Percentiles rank a stretch among this genome's conserved stretches.
Conservation (phyloP, 371 early-diverging fungal species). For the Lichtheimia ornata region DNA sequence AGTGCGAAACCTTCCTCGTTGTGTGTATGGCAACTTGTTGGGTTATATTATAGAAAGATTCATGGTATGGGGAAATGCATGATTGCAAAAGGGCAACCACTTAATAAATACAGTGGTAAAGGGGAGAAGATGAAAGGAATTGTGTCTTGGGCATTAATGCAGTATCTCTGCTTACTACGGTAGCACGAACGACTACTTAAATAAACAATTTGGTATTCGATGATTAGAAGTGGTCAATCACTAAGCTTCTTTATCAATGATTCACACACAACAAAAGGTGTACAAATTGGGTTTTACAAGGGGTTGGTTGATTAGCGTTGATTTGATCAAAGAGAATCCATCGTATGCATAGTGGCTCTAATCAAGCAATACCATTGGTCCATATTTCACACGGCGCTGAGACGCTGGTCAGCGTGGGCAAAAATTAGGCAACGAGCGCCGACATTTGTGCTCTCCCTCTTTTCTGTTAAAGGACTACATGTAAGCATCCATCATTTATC, state of each 20-base stretch:
- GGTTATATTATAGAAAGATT: no score
- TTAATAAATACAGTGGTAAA: no score
- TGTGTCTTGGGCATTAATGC: no score
- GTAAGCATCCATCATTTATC: conserved; percentile 7
- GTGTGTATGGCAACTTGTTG: no score
- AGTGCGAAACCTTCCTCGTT: no score
- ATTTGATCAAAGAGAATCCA: not conserved
- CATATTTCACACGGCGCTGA: not conserved
- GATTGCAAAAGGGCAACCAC: no score
- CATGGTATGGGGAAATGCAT: no score
- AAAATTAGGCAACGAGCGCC: not conserved
- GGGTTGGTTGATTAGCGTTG: not conserved
- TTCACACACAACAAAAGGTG: not conserved
- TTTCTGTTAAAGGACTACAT: conserved; percentile 1
- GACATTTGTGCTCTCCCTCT: conserved; percentile 2
- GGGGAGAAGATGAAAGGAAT: no score
- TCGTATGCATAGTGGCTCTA: not conserved
- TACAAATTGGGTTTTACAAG: not conserved
- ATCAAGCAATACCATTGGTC: no score
- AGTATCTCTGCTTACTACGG: no score
- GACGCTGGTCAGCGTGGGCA: not conserved
- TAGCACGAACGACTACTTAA: no score
- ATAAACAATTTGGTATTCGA: no score
- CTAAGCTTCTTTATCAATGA: not conserved
- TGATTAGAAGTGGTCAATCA: not conserved